phyloP scores from a whole-genome alignment of 345 rosid species.

The Heritiera littoralis region DNA sequence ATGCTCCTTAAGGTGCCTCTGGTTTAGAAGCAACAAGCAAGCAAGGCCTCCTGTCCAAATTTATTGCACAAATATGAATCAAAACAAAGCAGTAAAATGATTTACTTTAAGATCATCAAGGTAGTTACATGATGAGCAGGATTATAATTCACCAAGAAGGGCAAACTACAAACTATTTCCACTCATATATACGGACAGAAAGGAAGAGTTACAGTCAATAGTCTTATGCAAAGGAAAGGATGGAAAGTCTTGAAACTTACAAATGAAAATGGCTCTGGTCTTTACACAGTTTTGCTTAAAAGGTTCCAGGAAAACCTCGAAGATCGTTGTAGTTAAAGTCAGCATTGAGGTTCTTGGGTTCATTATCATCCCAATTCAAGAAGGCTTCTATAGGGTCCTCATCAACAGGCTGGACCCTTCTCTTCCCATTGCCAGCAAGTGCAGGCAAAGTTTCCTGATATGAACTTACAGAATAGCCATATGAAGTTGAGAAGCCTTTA shows the following conservation, averaged over 20 bases:
- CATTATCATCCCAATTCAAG: constrained; percentile 9
- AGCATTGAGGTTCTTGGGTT: neutral
- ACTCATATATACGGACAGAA: neutral
- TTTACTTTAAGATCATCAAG: neutral
- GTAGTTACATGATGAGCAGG: neutral
- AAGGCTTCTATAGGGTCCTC: constrained; percentile 6
- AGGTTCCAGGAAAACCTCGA: neutral
- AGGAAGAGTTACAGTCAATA: neutral
- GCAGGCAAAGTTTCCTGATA: constrained; percentile 2
- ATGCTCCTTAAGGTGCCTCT: too few species aligned
- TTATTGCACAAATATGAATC: neutral
- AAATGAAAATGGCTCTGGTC: neutral
- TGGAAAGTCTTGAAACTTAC: constrained; percentile 4
- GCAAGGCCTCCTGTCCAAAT: too few species aligned
- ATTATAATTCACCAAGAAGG: neutral
- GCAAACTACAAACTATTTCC: neutral
- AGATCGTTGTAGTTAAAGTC: neutral
- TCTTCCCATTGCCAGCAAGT: neutral
- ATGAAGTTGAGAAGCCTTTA: neutral
- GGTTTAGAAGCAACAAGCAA: too few species aligned
- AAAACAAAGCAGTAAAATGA: too few species aligned
- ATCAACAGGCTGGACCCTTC: neutral
- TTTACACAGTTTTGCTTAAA: neutral
- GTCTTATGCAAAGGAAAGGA: constrained; percentile 14
- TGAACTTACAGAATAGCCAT: neutral